These are phyloP conservation scores for Fusarium nodosum DNA, from an alignment of 2,329 filamentous ascomycete genomes.

Conservation along the genomic window DNA sequence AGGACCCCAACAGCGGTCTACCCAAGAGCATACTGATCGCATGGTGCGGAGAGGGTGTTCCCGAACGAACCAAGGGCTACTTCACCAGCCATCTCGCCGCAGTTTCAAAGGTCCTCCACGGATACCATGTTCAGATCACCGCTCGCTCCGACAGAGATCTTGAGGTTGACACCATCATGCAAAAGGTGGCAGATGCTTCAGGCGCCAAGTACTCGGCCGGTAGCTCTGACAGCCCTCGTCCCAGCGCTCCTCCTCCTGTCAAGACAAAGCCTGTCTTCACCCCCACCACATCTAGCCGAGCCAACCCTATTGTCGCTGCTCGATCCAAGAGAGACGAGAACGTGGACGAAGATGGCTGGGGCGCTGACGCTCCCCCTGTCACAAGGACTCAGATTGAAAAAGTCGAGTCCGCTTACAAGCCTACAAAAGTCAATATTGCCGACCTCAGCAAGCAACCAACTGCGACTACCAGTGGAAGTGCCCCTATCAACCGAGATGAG, in stretches of 20 bases:
- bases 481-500: conserved; percentile 61
- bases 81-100: conserved; percentile 94
- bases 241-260: conserved; percentile 74
- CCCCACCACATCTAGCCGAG: conserved; percentile 71
- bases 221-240: conserved; percentile 66
- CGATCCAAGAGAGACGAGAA: conserved; percentile 71
- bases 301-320: conserved; percentile 76
- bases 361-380: conserved; percentile 90
- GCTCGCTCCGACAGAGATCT: conserved; percentile 92
- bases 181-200: conserved; percentile 94
- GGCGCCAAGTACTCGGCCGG: conserved; percentile 92
- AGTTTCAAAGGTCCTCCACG: conserved; percentile 92
- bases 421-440: conserved; percentile 94
- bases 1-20: conserved; percentile 89
- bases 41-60: conserved; percentile 97
- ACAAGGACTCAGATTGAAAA: conserved; percentile 90
- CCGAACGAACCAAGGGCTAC: conserved; percentile 98
- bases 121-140: conserved; percentile 97
- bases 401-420: conserved; percentile 92
- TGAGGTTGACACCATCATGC: conserved; percentile 86
- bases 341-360: conserved; percentile 92
- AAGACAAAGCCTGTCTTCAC: conserved; percentile 94
- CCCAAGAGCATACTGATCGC: conserved; percentile 95
- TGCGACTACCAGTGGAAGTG: conserved; percentile 73
- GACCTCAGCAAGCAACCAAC: conserved; percentile 82